Conservation (phyloP, 208 protist genomes). For the Crithidia sp. region DNA sequence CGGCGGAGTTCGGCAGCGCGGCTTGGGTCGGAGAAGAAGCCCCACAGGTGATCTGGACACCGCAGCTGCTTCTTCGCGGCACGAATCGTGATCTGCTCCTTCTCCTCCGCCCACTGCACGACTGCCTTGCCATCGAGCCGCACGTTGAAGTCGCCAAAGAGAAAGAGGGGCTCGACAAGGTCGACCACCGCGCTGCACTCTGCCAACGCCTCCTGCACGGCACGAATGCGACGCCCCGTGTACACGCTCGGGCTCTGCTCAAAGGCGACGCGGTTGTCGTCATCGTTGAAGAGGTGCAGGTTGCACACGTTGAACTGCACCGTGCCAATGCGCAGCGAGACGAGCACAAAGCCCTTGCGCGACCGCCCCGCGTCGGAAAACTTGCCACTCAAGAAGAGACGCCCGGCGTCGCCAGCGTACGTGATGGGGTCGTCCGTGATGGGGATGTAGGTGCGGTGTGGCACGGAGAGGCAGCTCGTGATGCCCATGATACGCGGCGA, state of each 20-base stretch:
- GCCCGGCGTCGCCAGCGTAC: constrained; percentile 60
- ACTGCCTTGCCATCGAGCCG: constrained; percentile 59
- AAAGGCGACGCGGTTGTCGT: constrained; percentile 56
- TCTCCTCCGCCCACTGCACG: constrained; percentile 38
- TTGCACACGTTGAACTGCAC: constrained; percentile 72
- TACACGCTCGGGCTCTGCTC: constrained; percentile 57
- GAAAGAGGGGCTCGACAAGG: constrained; percentile 67
- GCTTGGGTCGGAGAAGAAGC: constrained; percentile 35
- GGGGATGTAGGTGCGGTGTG: constrained; percentile 79
- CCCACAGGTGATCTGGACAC: constrained; percentile 62
- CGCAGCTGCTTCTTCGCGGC: constrained; percentile 49
- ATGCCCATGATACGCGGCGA: constrained; percentile 75
- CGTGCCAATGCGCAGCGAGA: constrained; percentile 75
- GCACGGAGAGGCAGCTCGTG: constrained; percentile 76
- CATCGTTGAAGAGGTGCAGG: constrained; percentile 79
- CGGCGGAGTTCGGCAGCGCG: constrained; percentile 24
- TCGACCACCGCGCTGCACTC: constrained; percentile 56
- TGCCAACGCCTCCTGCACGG: constrained; percentile 63
- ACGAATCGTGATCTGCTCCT: constrained; percentile 42
- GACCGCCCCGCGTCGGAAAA: constrained; percentile 62
- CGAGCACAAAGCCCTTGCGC: constrained; percentile 79
- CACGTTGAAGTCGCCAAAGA: constrained; percentile 84
- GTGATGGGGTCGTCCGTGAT: constrained; percentile 75
- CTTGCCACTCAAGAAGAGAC: constrained; percentile 63
- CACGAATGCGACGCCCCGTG: constrained; percentile 44